Conservation (phyloP, 2,329 filamentous ascomycete genomes). For the Zymoseptoria crescenta region DNA sequence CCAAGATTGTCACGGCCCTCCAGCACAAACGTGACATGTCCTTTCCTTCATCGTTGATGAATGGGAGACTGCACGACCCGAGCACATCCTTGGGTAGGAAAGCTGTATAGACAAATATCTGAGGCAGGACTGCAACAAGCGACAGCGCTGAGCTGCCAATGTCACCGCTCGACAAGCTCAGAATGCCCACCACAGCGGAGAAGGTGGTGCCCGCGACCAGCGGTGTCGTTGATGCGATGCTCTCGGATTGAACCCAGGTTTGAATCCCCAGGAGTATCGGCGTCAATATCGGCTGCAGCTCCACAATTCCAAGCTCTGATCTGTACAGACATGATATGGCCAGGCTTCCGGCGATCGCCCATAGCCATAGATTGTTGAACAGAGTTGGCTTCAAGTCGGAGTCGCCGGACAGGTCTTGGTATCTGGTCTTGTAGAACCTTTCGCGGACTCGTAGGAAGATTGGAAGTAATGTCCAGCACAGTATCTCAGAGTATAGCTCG, state of each 20-base stretch:
- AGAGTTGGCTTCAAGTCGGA: background rate
- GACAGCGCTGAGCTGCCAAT: background rate
- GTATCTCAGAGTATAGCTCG: background rate
- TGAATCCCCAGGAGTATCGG: background rate
- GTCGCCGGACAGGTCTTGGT: background rate
- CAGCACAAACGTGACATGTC: background rate
- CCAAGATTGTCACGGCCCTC: background rate
- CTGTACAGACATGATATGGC: background rate
- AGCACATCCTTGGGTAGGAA: background rate
- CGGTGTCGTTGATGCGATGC: background rate
- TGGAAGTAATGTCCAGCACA: background rate
- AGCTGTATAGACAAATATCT: background rate
- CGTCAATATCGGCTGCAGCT: slow-evolving; percentile 1
- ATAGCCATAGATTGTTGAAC: background rate
- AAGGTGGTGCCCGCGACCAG: background rate
- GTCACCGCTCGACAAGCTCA: background rate
- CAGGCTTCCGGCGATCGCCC: background rate
- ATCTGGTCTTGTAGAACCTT: background rate
- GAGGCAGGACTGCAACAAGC: background rate
- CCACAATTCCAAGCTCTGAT: background rate
- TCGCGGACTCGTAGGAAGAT: background rate
- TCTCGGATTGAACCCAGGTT: background rate
- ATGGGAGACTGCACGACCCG: background rate
- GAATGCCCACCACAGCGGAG: background rate
- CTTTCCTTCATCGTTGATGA: background rate